Conservation (phyloP, 176 grass and related monocot species). For the Hsuehochloa calcarea region DNA sequence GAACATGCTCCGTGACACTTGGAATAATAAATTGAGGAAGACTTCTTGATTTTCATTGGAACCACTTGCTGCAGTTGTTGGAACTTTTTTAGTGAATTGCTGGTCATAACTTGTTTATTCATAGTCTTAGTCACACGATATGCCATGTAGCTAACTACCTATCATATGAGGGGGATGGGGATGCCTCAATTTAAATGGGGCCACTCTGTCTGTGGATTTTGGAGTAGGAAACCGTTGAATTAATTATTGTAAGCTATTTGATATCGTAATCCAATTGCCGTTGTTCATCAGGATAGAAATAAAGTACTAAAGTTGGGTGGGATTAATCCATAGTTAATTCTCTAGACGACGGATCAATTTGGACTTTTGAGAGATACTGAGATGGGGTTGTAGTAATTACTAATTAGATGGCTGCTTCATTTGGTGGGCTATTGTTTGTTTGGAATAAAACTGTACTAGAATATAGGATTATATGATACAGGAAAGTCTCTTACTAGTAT, state of each 20-base stretch:
- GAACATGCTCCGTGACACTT: neutral
- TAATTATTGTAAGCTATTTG: neutral
- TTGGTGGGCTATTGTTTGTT: neutral
- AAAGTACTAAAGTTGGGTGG: neutral
- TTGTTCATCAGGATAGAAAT: neutral
- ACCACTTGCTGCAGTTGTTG: neutral
- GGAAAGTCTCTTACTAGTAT: neutral
- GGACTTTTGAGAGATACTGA: neutral
- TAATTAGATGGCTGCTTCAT: neutral
- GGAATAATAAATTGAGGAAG: neutral
- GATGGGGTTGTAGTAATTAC: neutral
- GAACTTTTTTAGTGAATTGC: neutral
- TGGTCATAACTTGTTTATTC: neutral
- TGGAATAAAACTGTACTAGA: neutral
- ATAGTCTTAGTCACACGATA: neutral
- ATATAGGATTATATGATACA: neutral
- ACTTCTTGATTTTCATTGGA: neutral
- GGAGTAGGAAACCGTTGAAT: neutral
- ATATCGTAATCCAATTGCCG: neutral
- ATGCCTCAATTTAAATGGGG: neutral
- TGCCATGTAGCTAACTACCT: neutral
- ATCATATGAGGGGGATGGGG: neutral
- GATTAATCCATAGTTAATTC: neutral
- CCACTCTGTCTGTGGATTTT: neutral
- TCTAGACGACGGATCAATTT: neutral